A percentile compares a stretch with the other conserved stretches of the same genome.
These are phyloP conservation scores for Limnanthes douglasii DNA, from an alignment of 345 rosid genomes.

Conservation along the genomic window DNA sequence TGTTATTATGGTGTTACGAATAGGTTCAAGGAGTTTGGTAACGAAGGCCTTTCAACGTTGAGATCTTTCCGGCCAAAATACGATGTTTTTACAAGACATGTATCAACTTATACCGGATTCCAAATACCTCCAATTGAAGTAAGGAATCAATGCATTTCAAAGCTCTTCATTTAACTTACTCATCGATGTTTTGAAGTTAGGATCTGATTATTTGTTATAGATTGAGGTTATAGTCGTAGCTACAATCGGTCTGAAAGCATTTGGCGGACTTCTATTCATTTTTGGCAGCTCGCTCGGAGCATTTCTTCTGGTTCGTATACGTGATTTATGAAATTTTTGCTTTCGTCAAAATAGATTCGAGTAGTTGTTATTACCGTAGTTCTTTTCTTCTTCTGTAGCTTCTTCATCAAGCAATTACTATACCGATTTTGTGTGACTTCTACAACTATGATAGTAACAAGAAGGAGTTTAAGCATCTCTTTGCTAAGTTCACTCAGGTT, in stretches of 20 bases:
- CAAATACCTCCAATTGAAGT: constrained; percentile 18
- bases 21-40: constrained; percentile 23
- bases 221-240: constrained; percentile 12
- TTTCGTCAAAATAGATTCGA: too few species aligned
- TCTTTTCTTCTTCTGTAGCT: constrained; percentile 14
- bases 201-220: too few species aligned
- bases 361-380: too few species aligned
- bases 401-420: constrained; percentile 16
- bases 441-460: constrained; percentile 19
- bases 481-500: constrained; percentile 22
- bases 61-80: constrained; percentile 13
- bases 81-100: constrained; percentile 9
- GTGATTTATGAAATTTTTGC: not conserved
- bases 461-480: constrained; percentile 17
- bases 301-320: constrained; percentile 14
- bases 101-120: constrained; percentile 10
- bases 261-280: constrained; percentile 23
- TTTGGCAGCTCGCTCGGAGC: constrained; percentile 23
- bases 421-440: constrained; percentile 18
- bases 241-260: constrained; percentile 16
- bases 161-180: not conserved
- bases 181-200: not conserved
- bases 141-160: not conserved
- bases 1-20: too few species aligned
- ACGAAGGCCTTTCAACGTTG: constrained; percentile 21